phyloP scores from a whole-genome alignment of 805 yeast genomes.

The Suhomyces pyralidae region DNA sequence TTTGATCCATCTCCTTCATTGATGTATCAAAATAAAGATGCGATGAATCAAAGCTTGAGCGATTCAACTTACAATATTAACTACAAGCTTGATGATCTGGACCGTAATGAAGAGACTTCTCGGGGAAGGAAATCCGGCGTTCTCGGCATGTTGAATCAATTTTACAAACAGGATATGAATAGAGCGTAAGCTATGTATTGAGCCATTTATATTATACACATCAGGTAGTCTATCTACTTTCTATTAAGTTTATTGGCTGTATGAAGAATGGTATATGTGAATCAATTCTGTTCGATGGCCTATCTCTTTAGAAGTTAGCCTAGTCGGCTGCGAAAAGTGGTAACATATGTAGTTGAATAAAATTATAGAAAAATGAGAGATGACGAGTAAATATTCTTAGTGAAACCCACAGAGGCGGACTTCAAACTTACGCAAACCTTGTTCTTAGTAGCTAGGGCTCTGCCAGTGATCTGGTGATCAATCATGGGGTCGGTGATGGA shows the following conservation, averaged over 20 bases:
- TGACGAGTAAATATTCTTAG: neutral
- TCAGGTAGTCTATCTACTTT: neutral
- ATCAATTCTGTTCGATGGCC: neutral
- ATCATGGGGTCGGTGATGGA: no score
- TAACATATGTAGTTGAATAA: neutral
- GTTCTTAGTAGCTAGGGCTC: no score
- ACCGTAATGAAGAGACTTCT: slow-evolving; percentile 30
- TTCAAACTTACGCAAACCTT: no score
- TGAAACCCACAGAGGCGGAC: no score
- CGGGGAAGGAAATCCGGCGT: slow-evolving; percentile 50
- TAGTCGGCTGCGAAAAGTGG: neutral
- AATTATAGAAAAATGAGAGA: neutral
- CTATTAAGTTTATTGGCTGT: no score
- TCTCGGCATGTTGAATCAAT: slow-evolving; percentile 77
- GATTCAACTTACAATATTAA: slow-evolving; percentile 29
- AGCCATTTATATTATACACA: neutral
- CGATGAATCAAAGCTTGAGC: slow-evolving; percentile 11
- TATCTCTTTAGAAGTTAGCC: no score
- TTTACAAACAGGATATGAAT: slow-evolving; percentile 52
- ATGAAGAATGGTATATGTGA: neutral
- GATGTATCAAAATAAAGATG: slow-evolving; percentile 7
- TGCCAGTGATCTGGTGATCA: no score
- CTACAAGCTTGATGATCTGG: slow-evolving; percentile 25
- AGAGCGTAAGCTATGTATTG: slow-evolving; percentile 7
- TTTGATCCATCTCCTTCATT: slow-evolving; percentile 16